These are phyloP conservation scores for Arthroderma sp. DNA, from an alignment of 2,329 filamentous ascomycete genomes.

Conservation along the genomic window DNA sequence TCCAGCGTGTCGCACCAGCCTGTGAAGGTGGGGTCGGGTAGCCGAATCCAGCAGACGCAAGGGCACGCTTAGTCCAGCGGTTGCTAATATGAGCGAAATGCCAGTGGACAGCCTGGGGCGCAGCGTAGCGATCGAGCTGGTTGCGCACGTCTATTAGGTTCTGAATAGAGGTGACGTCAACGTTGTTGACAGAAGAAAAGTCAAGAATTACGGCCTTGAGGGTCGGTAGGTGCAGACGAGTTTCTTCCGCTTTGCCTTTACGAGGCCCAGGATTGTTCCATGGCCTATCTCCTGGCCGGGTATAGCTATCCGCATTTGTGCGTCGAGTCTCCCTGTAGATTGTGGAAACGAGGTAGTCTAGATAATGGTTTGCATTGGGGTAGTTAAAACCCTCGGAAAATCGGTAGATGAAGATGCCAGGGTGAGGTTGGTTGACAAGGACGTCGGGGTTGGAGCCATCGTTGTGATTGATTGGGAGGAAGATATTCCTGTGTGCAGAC, in stretches of 20 bases:
- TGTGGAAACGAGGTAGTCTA: slow-evolving; percentile 60
- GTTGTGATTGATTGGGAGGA: slow-evolving; percentile 72
- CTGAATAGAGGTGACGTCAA: slow-evolving; percentile 86
- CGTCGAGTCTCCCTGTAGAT: slow-evolving; percentile 61
- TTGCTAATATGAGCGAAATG: slow-evolving; percentile 91
- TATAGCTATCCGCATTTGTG: slow-evolving; percentile 56
- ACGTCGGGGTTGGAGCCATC: slow-evolving; percentile 84
- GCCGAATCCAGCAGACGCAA: slow-evolving; percentile 78
- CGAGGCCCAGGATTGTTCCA: slow-evolving; percentile 88
- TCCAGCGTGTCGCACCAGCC: slow-evolving; percentile 57
- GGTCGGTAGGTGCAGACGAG: slow-evolving; percentile 45
- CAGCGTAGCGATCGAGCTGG: slow-evolving; percentile 73
- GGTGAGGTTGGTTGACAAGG: slow-evolving; percentile 66
- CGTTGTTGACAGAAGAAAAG: slow-evolving; percentile 84
- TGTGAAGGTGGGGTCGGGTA: slow-evolving; percentile 51
- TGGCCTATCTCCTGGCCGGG: slow-evolving; percentile 60
- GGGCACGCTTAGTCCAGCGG: slow-evolving; percentile 83
- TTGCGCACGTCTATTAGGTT: slow-evolving; percentile 88
- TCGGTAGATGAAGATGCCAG: slow-evolving; percentile 89
- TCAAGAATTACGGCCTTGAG: slow-evolving; percentile 87
- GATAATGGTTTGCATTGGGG: slow-evolving; percentile 78
- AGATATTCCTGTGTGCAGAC: slow-evolving; percentile 57
- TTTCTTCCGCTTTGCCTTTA: slow-evolving; percentile 38
- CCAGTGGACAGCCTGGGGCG: slow-evolving; percentile 79
- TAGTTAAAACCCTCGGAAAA: slow-evolving; percentile 95